A percentile compares a stretch with the other conserved stretches of the same genome.
Conservation (phyloP, 768 basidiomycete genomes). For the Austroboletus festivus region DNA sequence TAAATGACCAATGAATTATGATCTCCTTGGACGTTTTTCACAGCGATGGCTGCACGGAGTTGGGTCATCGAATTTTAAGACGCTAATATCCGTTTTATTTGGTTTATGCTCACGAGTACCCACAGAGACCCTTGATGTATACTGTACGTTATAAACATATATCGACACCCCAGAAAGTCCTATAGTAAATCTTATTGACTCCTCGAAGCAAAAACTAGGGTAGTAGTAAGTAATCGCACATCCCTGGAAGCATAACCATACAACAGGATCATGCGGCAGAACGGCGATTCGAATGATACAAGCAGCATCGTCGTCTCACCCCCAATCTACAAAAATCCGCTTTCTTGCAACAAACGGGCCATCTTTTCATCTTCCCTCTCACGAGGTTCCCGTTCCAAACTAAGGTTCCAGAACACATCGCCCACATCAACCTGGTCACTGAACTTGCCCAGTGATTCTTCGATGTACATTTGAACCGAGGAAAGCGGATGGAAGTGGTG, state of each 20-base stretch:
- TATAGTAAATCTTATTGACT: not conserved
- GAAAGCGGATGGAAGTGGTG: constrained; percentile 80
- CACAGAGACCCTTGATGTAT: not conserved
- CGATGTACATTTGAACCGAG: constrained; percentile 69
- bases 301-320: constrained; percentile 1
- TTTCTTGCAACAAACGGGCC: constrained; percentile 84
- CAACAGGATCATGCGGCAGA: constrained; percentile 15
- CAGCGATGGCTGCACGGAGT: too few species aligned
- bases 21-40: too few species aligned
- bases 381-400: constrained; percentile 85
- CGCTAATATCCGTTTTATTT: too few species aligned
- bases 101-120: too few species aligned
- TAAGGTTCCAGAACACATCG: constrained; percentile 81
- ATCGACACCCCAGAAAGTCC: not conserved
- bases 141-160: not conserved
- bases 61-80: too few species aligned
- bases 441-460: constrained; percentile 71
- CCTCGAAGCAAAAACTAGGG: constrained; percentile 4
- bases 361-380: constrained; percentile 97
- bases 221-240: constrained; percentile 8
- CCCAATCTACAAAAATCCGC: constrained; percentile 65
- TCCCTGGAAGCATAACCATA: constrained; percentile 17
- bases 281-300: constrained; percentile 1
- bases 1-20: too few species aligned
- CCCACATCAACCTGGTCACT: constrained; percentile 64